Percentiles rank a stretch among this genome's conserved stretches.
phyloP scores from a whole-genome alignment of 192 early-diverging fungal species.

The Coemansia sp. region DNA sequence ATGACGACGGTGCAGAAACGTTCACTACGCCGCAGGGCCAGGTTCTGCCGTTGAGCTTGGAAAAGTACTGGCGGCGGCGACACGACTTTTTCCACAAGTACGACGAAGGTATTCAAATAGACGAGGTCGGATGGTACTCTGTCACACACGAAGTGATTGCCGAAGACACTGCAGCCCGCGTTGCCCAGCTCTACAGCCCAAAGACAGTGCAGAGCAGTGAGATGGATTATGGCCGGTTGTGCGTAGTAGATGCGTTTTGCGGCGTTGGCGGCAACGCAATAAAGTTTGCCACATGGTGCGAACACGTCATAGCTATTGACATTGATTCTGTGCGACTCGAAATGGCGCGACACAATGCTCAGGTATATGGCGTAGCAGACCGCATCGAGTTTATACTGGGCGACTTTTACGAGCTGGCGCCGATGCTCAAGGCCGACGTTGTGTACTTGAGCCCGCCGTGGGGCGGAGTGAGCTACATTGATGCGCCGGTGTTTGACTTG shows the following conservation, averaged over 20 bases:
- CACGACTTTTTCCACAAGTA: conserved; percentile 80
- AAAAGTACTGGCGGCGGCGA: conserved; percentile 86
- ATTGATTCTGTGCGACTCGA: conserved; percentile 75
- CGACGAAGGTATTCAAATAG: conserved; percentile 84
- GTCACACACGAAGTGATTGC: conserved; percentile 93
- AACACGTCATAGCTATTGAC: conserved; percentile 91
- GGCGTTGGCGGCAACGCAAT: conserved; percentile 97
- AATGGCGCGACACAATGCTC: conserved; percentile 85
- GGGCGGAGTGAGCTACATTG: conserved; percentile 83
- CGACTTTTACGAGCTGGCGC: conserved; percentile 77
- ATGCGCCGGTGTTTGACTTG: conserved; percentile 39
- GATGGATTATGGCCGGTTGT: conserved; percentile 52
- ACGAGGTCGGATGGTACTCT: conserved; percentile 91
- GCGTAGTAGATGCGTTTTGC: conserved; percentile 92
- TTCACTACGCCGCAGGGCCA: conserved; percentile 25
- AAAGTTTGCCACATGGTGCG: conserved; percentile 88
- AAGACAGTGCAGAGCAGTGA: background rate
- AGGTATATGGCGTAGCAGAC: conserved; percentile 86
- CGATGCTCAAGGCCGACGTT: conserved; percentile 74
- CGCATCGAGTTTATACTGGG: conserved; percentile 93
- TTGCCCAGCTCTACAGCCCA: conserved; percentile 42
- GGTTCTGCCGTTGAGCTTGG: conserved; percentile 18
- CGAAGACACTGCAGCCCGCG: conserved; percentile 62
- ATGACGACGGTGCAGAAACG: background rate
- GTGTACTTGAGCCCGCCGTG: conserved; percentile 96